A percentile compares a stretch with the other conserved stretches of the same genome.
Conservation (phyloP, 2,329 filamentous ascomycete species). For the Saccharata proteae region DNA sequence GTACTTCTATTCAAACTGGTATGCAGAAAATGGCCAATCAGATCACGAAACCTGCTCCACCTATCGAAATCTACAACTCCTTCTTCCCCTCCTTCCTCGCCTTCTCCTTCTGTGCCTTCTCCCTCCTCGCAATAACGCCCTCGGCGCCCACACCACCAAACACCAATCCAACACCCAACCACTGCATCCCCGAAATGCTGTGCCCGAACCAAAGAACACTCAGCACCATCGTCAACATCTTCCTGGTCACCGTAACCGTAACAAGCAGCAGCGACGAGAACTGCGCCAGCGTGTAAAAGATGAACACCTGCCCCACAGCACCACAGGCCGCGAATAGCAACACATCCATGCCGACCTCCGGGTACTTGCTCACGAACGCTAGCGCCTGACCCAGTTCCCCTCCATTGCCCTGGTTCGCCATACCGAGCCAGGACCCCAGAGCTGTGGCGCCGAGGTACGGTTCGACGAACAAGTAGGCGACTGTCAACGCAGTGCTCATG, state of each 20-base stretch:
- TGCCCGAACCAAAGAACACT: slow-evolving; percentile 94
- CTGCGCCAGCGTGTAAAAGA: slow-evolving; percentile 87
- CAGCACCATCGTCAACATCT: slow-evolving; percentile 98
- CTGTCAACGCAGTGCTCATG: slow-evolving; percentile 68
- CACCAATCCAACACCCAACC: slow-evolving; percentile 81
- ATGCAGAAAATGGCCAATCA: no score
- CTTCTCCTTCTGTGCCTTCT: slow-evolving; percentile 71
- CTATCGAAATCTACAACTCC: slow-evolving; percentile 10
- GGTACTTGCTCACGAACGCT: slow-evolving; percentile 68
- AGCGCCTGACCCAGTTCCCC: slow-evolving; percentile 73
- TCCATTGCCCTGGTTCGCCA: slow-evolving; percentile 31
- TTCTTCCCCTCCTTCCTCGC: slow-evolving; percentile 34
- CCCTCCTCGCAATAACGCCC: slow-evolving; percentile 63
- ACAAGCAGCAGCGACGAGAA: slow-evolving; percentile 89
- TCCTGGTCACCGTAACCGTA: slow-evolving; percentile 91
- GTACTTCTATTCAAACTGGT: no score
- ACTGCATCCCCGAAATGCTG: slow-evolving; percentile 74
- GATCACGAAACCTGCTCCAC: no score
- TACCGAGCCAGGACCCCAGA: slow-evolving; percentile 29
- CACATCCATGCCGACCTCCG: slow-evolving; percentile 74
- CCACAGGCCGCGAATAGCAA: slow-evolving; percentile 83
- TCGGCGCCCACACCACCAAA: slow-evolving; percentile 94
- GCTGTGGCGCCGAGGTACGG: slow-evolving; percentile 64
- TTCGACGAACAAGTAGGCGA: slow-evolving; percentile 61
- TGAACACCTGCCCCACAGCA: slow-evolving; percentile 90